A percentile compares a stretch with the other conserved stretches of the same genome.
These are phyloP conservation scores for Parafenestella ontariensis DNA, from an alignment of 2,329 filamentous ascomycete species.

Conservation along the genomic window DNA sequence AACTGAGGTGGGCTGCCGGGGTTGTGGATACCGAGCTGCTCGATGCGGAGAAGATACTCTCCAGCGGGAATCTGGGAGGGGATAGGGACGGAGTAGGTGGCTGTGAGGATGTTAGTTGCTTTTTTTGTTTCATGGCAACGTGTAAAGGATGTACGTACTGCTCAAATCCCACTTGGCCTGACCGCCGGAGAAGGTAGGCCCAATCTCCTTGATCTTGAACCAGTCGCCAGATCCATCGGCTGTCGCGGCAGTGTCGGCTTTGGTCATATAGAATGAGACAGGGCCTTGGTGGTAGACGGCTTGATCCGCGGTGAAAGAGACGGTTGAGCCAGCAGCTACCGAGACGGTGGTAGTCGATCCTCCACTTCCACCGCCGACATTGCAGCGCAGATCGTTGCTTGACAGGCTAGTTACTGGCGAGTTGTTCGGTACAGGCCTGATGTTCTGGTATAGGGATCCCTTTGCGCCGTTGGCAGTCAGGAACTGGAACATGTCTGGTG, in stretches of 20 bases:
- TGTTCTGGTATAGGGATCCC: conserved; percentile 45
- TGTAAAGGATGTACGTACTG: conserved; percentile 22
- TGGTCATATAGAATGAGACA: conserved; percentile 48
- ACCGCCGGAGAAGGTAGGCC: conserved; percentile 44
- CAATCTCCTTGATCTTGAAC: conserved; percentile 51
- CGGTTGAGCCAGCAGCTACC: conserved; percentile 43
- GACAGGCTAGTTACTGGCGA: conserved; percentile 44
- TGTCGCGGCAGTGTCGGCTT: conserved; percentile 40
- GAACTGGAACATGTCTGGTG: conserved; percentile 47
- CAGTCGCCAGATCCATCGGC: conserved; percentile 49
- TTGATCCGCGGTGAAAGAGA: conserved; percentile 46
- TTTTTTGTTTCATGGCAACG: neutral
- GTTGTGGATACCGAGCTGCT: conserved; percentile 58
- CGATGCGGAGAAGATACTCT: conserved; percentile 57
- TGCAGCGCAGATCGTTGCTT: conserved; percentile 46
- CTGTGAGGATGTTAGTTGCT: conserved; percentile 23
- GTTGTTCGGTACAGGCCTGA: conserved; percentile 50
- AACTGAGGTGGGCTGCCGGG: conserved; percentile 37
- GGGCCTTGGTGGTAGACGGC: conserved; percentile 51
- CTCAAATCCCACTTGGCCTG: conserved; percentile 44
- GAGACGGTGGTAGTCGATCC: conserved; percentile 41
- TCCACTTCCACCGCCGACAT: conserved; percentile 39
- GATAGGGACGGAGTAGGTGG: conserved; percentile 47
- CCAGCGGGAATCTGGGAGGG: conserved; percentile 52
- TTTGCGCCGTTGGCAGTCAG: conserved; percentile 47